Evolutionary conservation across 2,329 filamentous ascomycete genomes (phyloP).

Genomic region (Botrytis tulipae): DNA sequence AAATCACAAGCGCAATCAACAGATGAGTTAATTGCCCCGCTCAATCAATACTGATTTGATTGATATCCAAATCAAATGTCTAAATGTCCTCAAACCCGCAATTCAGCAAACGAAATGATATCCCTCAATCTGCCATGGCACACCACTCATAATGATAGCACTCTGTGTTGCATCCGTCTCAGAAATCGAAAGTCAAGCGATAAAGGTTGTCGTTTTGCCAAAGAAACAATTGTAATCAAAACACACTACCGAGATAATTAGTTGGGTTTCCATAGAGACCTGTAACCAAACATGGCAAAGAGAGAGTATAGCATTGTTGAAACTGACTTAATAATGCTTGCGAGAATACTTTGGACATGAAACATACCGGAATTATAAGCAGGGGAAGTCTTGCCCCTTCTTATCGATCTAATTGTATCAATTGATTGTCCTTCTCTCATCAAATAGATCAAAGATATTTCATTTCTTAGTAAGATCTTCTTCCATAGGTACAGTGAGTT

Average conservation of each 20-base stretch:
- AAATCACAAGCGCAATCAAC: not conserved
- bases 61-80: not conserved
- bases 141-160: not conserved
- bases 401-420: no score
- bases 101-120: not conserved
- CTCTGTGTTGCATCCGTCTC: not conserved
- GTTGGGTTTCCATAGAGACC: not conserved
- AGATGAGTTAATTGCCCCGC: not conserved
- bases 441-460: no score
- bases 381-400: no score
- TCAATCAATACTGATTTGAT: not conserved
- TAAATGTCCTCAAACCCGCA: rapidly evolving
- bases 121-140: not conserved
- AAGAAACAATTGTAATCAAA: not conserved
- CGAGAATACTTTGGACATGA: no score
- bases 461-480: no score
- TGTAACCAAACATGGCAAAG: not conserved
- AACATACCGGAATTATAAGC: no score
- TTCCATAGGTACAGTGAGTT: no score
- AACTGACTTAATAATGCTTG: not conserved
- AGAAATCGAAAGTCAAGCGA: not conserved
- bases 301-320: not conserved
- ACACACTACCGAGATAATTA: not conserved
- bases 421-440: no score
- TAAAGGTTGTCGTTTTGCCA: not conserved